A percentile compares a stretch with the other conserved stretches of the same genome.
phyloP scores from a whole-genome alignment of 331 rosid genomes.

The Saraca asoca region DNA sequence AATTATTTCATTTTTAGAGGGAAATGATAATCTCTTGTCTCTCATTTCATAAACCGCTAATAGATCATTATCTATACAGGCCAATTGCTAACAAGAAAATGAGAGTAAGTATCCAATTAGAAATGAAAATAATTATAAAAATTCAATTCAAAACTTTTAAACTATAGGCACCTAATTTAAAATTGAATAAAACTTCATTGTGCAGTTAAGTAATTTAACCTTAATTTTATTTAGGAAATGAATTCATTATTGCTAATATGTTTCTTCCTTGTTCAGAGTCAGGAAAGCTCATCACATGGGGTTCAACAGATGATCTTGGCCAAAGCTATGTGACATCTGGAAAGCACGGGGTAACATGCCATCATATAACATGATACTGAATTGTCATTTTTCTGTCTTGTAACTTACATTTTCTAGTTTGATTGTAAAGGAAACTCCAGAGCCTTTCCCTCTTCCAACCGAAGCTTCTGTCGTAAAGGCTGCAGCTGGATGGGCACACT shows the following conservation, averaged over 20 bases:
- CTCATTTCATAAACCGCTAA: too few relatives aligned
- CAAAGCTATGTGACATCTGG: constrained; percentile 98
- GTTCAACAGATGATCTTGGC: constrained; percentile 96
- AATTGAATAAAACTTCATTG: too few relatives aligned
- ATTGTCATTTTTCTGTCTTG: not conserved
- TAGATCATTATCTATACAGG: too few relatives aligned
- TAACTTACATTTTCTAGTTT: constrained; percentile 40
- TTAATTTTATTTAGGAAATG: not conserved
- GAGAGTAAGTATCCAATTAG: too few relatives aligned
- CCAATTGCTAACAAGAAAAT: too few relatives aligned
- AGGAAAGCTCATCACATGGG: constrained; percentile 98
- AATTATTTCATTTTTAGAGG: too few relatives aligned
- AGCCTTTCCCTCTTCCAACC: constrained; percentile 86
- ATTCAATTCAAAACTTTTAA: too few relatives aligned
- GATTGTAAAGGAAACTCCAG: constrained; percentile 81
- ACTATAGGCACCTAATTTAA: too few relatives aligned
- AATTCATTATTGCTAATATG: constrained; percentile 11
- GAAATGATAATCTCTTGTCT: too few relatives aligned
- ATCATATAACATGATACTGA: not conserved
- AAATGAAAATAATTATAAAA: too few relatives aligned
- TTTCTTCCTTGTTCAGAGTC: constrained; percentile 49
- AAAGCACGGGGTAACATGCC: constrained; percentile 83
- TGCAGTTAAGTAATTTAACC: too few relatives aligned
- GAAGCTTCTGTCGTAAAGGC: constrained; percentile 71
- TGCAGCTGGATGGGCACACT: constrained; percentile 98